Percentiles rank a stretch among this genome's conserved stretches.
Conservation (phyloP, 352 stramenopile genomes). For the Globisporangium camurandrum region DNA sequence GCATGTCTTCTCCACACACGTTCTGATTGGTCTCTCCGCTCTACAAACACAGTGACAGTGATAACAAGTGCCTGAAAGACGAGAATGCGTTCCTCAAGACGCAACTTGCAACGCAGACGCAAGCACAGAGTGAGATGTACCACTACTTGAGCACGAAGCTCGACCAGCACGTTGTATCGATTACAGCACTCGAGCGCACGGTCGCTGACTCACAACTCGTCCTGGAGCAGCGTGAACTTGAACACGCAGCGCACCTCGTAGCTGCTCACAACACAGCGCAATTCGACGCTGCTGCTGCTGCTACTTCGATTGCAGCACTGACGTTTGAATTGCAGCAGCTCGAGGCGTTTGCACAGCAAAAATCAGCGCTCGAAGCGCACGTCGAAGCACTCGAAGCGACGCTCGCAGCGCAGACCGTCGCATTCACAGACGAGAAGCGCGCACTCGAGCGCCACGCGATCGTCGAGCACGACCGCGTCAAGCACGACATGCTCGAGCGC, state of each 20-base stretch:
- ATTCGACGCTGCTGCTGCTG: constrained; percentile 24
- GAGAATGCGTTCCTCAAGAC: constrained; percentile 43
- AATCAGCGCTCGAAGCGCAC: constrained; percentile 32
- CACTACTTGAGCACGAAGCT: constrained; percentile 84
- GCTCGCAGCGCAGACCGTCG: constrained; percentile 14
- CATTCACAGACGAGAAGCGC: constrained; percentile 25
- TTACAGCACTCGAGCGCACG: constrained; percentile 36
- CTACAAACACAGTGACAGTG: constrained; percentile 14
- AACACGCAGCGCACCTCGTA: too few relatives aligned
- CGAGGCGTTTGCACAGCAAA: constrained; percentile 43
- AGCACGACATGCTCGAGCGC: constrained; percentile 57
- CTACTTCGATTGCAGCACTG: constrained; percentile 11
- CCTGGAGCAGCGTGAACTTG: too few relatives aligned
- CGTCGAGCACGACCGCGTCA: constrained; percentile 53
- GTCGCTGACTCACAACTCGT: too few relatives aligned
- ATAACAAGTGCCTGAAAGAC: constrained; percentile 29
- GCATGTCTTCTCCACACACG: too few relatives aligned
- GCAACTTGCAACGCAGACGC: constrained; percentile 26
- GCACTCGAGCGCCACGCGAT: constrained; percentile 55
- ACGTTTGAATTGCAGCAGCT: constrained; percentile 37
- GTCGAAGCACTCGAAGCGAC: constrained; percentile 30
- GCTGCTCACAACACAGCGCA: too few relatives aligned
- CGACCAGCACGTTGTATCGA: constrained; percentile 66
- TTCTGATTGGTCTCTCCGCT: neutral
- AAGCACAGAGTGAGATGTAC: constrained; percentile 80